Evolutionary conservation across 2,329 filamentous ascomycete genomes (phyloP).

Genomic region (Aureobasidium sp.): DNA sequence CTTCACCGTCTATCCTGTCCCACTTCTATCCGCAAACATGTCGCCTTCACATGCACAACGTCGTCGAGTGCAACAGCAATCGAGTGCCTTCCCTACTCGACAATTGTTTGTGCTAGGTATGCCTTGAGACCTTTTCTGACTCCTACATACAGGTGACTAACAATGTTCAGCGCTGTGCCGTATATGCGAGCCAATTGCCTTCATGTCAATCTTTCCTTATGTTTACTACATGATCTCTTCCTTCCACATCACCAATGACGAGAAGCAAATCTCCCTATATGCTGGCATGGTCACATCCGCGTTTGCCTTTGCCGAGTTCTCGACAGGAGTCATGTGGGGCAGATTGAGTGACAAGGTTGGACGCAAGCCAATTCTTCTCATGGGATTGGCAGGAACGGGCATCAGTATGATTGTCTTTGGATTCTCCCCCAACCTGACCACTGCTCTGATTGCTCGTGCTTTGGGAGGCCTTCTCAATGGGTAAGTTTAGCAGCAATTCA

Average conservation of each 20-base stretch:
- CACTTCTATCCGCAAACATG: background rate
- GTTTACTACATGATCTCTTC: slow-evolving; percentile 96
- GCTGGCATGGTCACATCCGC: slow-evolving; percentile 93
- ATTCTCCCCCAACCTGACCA: slow-evolving; percentile 71
- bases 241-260: slow-evolving; percentile 73
- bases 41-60: slow-evolving; percentile 1
- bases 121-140: slow-evolving; percentile 16
- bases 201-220: slow-evolving; percentile 99
- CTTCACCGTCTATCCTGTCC: background rate
- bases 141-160: background rate
- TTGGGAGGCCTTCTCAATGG: slow-evolving; percentile 89
- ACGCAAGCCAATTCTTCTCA: slow-evolving; percentile 83
- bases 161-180: slow-evolving; percentile 65
- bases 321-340: slow-evolving; percentile 88
- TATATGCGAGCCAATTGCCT: slow-evolving; percentile 97
- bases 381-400: slow-evolving; percentile 79
- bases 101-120: slow-evolving; percentile 50
- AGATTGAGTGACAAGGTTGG: slow-evolving; percentile 84
- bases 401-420: slow-evolving; percentile 90
- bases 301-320: slow-evolving; percentile 93
- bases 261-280: slow-evolving; percentile 78
- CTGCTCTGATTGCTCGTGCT: slow-evolving; percentile 79
- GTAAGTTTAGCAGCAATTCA: slow-evolving; percentile 40
- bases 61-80: slow-evolving; percentile 15
- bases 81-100: slow-evolving; percentile 43